Conservation (phyloP, 2,329 filamentous ascomycete species). For the Ascochyta lentis region DNA sequence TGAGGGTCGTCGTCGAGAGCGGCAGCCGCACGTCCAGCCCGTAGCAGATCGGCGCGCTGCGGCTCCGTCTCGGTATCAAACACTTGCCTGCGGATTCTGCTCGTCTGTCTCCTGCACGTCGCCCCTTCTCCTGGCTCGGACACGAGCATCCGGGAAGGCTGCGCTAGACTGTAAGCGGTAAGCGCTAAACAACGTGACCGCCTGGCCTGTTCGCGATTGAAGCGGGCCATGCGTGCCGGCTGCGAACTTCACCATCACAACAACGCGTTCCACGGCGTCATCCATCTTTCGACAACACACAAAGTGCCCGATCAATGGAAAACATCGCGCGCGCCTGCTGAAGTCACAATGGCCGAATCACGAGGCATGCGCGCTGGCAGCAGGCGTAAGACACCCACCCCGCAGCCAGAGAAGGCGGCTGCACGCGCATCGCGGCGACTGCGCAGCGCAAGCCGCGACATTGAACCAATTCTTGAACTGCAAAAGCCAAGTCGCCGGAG, state of each 20-base stretch:
- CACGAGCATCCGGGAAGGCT: neutral
- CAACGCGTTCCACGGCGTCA: conserved; percentile 19
- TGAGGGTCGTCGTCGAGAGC: conserved; percentile 1
- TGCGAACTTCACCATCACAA: conserved; percentile 18
- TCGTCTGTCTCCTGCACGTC: conserved; percentile 18
- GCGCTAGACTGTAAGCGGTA: conserved; percentile 17
- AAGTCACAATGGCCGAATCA: conserved; percentile 40
- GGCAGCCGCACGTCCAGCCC: conserved; percentile 4
- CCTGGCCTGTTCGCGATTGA: conserved; percentile 12
- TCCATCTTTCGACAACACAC: neutral
- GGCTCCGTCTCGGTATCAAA: conserved; percentile 2
- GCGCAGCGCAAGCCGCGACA: conserved; percentile 52
- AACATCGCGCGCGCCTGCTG: conserved; percentile 1
- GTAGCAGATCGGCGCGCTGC: conserved; percentile 13
- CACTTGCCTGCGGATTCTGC: conserved; percentile 16
- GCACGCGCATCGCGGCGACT: conserved; percentile 40
- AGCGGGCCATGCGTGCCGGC: conserved; percentile 6
- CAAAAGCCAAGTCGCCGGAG: conserved; percentile 32
- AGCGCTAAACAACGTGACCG: conserved; percentile 23
- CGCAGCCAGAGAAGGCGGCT: conserved; percentile 31
- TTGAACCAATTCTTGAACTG: conserved; percentile 29
- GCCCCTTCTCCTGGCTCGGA: conserved; percentile 32
- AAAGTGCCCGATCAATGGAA: neutral
- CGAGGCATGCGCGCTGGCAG: conserved; percentile 41
- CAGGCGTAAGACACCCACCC: conserved; percentile 44